A percentile compares a stretch with the other conserved stretches of the same genome.
Evolutionary conservation across 768 basidiomycete species (phyloP).

Genomic region (Lactifluus rugatus): DNA sequence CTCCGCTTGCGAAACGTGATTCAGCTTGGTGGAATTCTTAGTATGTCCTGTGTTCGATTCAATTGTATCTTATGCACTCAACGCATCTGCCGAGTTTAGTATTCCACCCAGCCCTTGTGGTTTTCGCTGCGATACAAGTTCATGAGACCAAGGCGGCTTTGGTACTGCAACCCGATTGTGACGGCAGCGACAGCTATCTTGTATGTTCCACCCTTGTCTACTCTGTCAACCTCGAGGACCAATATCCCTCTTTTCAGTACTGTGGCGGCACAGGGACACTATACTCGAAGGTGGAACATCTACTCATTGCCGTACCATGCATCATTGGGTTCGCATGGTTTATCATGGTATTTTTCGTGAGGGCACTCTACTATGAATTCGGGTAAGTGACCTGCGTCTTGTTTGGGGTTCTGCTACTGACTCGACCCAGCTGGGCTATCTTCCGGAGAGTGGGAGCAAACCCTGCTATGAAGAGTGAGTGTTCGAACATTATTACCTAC

Average conservation of each 20-base stretch:
- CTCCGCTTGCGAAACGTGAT: conserved; percentile 68
- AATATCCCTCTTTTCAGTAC: conserved; percentile 27
- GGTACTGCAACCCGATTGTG: conserved; percentile 31
- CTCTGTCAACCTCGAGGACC: background rate
- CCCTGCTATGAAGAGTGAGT: conserved; percentile 70
- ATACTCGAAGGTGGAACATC: conserved; percentile 49
- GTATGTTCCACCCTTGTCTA: conserved; percentile 28
- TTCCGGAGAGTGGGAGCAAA: conserved; percentile 86
- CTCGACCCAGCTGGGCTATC: conserved; percentile 62
- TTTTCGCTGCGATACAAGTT: conserved; percentile 68
- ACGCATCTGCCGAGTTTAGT: conserved; percentile 29
- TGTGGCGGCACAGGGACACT: conserved; percentile 44
- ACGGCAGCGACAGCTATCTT: conserved; percentile 26
- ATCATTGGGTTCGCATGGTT: conserved; percentile 61
- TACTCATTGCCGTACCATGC: conserved; percentile 64
- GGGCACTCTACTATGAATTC: conserved; percentile 68
- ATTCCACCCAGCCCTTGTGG: conserved; percentile 66
- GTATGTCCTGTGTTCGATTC: conserved; percentile 31
- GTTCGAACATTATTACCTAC: background rate
- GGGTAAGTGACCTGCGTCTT: conserved; percentile 41
- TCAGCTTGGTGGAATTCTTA: conserved; percentile 62
- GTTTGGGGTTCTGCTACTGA: background rate
- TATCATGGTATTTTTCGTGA: conserved; percentile 56
- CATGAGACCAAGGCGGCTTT: conserved; percentile 63
- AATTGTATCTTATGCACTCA: background rate